Base-by-base conservation (phyloP, 2,329 filamentous ascomycete genomes). In the Xylogone sp. region DNA sequence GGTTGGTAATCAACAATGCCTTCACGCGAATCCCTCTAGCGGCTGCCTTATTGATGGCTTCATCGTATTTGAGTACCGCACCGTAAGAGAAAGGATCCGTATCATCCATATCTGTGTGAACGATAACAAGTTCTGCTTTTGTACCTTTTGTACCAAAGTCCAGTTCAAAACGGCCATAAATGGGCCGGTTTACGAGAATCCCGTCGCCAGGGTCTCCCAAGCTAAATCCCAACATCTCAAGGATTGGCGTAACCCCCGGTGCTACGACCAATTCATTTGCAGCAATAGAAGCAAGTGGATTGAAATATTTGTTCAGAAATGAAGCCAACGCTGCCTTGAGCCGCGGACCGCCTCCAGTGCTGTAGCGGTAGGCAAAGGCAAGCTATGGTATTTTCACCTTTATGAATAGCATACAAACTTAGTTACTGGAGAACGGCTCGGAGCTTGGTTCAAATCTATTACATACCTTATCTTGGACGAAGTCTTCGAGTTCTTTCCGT, bases 61-160 rank as follows among this genome's bases (percentile, higher is more conserved):
- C 48, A 53, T 75, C 69, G 55, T 74, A 75, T 13, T 65, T 59
- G 4, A 53, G 44, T 1, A 72, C 62, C 1, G 60, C 60, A 13
- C 58, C 60, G 2, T 55, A 57, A 2, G 58, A 57, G 52, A 76
- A 76, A 3, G 65, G 67, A 53, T 76, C 71, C 1, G 65, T 59
- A 2, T 53, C 53, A 3, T 61, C 53, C 20, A 70, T 73, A 20
- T 69, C 57, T 1, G 69, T 67, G 52, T 60, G 59, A 1, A 74
- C 63, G 18, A 69, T 64, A 48, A 68, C 57, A 5, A 73, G 59
- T 1, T 55, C 54, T 0, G 75, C n/a, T n/a, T n/a, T n/a, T n/a
- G n/a, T n/a, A n/a, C n/a, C 70, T 49, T 72, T 70, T n/a, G 70
- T 68, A 0, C 71, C 70, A 43, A 79, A 74, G 56, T 81, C 77